A percentile compares a stretch with the other conserved stretches of the same genome.
Evolutionary conservation across 2,329 filamentous ascomycete genomes (phyloP).

Genomic region (Nothophoma quercina): DNA sequence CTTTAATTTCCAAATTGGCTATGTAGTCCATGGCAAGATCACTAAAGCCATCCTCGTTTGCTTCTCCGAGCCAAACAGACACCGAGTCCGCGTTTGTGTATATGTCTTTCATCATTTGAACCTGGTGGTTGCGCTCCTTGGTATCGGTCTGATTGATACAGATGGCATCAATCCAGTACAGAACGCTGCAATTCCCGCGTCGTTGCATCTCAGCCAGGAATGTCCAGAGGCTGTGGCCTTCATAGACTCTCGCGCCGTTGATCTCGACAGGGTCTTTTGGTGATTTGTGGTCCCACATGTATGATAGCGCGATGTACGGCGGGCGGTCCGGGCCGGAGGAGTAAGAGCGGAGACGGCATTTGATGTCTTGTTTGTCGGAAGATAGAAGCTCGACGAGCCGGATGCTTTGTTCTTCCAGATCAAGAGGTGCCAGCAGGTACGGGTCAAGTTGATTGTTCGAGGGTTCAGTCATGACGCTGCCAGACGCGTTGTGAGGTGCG

Average conservation of each 20-base stretch:
- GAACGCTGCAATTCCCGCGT: constrained; percentile 12
- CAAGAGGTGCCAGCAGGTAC: not conserved
- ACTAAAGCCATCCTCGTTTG: constrained; percentile 8
- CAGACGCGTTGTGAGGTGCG: too few species aligned
- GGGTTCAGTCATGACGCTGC: too few species aligned
- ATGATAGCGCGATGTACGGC: not conserved
- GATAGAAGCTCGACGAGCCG: not conserved
- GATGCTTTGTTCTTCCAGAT: not conserved
- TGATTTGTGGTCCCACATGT: not conserved
- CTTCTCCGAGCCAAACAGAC: constrained; percentile 23
- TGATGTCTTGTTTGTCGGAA: not conserved
- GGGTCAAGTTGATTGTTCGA: not conserved
- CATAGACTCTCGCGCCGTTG: not conserved
- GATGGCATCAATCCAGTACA: constrained; percentile 19
- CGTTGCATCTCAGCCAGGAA: not conserved
- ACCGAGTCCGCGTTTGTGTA: constrained; percentile 16
- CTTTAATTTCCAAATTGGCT: too few species aligned
- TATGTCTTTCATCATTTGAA: constrained; percentile 22
- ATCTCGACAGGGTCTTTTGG: not conserved
- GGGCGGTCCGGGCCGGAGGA: not conserved
- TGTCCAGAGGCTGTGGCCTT: not conserved
- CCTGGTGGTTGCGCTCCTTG: constrained; percentile 22
- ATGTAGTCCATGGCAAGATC: constrained; percentile 13
- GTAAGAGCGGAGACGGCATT: not conserved
- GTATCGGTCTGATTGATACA: constrained; percentile 19